A percentile compares a stretch with the other conserved stretches of the same genome.
Evolutionary conservation across 345 rosid species (phyloP).

Genomic region (Eucalyptus polyanthemos): DNA sequence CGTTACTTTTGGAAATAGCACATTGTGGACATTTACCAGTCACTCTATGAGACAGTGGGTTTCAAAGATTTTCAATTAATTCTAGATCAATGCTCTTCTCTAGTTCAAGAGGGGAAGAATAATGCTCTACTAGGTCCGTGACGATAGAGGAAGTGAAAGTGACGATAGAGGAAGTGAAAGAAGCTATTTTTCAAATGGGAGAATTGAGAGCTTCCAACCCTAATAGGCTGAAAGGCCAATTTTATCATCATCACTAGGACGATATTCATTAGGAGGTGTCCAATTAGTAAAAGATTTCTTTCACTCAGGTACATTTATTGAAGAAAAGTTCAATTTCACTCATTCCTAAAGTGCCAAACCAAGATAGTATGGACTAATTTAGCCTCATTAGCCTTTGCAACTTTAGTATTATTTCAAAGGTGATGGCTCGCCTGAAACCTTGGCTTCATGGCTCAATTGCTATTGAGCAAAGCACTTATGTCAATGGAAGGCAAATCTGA

Average conservation of each 20-base stretch:
- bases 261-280: background rate
- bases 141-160: background rate
- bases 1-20: too few species aligned
- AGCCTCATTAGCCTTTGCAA: background rate
- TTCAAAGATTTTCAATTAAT: background rate
- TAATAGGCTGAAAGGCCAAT: background rate
- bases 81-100: background rate
- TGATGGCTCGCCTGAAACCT: background rate
- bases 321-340: background rate
- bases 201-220: background rate
- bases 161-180: background rate
- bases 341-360: background rate
- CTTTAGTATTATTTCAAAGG: background rate
- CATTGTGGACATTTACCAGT: background rate
- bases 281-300: background rate
- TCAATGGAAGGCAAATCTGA: background rate
- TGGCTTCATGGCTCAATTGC: background rate
- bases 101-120: background rate
- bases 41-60: background rate
- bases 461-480: background rate
- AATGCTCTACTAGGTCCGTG: rapidly evolving
- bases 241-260: background rate
- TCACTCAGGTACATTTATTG: background rate
- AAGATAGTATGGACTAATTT: background rate
- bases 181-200: background rate